A percentile compares a stretch with the other conserved stretches of the same genome.
Conservation (phyloP, 768 basidiomycete genomes). For the Termitomyces bulborhizus region DNA sequence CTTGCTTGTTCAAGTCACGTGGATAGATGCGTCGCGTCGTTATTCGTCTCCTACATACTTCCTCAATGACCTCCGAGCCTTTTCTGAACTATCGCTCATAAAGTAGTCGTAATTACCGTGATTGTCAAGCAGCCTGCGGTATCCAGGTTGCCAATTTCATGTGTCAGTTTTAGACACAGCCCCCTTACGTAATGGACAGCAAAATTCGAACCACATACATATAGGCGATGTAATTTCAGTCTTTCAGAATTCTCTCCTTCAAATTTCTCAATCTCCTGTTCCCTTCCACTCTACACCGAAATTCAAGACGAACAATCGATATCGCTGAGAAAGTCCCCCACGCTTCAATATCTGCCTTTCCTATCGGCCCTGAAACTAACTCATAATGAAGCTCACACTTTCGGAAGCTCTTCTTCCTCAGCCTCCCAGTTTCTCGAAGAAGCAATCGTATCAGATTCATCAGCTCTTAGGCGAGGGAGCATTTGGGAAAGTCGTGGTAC, state of each 20-base stretch:
- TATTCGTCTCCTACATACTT: too few species aligned
- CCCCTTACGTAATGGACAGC: not conserved
- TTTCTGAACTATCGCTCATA: too few species aligned
- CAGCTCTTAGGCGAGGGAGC: slow-evolving; percentile 75
- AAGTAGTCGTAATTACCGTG: not conserved
- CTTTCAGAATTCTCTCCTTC: not conserved
- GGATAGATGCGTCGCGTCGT: too few species aligned
- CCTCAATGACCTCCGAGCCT: too few species aligned
- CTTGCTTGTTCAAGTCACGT: too few species aligned
- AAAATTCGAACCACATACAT: not conserved
- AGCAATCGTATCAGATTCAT: slow-evolving; percentile 73
- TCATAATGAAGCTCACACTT: slow-evolving; percentile 34
- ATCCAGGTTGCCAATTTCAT: not conserved
- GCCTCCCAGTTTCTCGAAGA: slow-evolving; percentile 82
- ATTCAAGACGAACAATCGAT: not conserved
- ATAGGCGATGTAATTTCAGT: not conserved
- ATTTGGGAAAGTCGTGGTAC: slow-evolving; percentile 86
- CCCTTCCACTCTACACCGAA: not conserved
- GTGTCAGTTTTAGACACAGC: not conserved
- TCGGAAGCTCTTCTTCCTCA: slow-evolving; percentile 70
- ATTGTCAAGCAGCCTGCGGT: too few species aligned
- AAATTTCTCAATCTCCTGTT: not conserved
- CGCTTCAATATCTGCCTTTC: not conserved
- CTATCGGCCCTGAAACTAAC: not conserved
- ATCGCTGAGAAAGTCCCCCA: not conserved